These are phyloP conservation scores for Chalara sp. DNA, from an alignment of 2,329 filamentous ascomycete species.

Conservation along the genomic window DNA sequence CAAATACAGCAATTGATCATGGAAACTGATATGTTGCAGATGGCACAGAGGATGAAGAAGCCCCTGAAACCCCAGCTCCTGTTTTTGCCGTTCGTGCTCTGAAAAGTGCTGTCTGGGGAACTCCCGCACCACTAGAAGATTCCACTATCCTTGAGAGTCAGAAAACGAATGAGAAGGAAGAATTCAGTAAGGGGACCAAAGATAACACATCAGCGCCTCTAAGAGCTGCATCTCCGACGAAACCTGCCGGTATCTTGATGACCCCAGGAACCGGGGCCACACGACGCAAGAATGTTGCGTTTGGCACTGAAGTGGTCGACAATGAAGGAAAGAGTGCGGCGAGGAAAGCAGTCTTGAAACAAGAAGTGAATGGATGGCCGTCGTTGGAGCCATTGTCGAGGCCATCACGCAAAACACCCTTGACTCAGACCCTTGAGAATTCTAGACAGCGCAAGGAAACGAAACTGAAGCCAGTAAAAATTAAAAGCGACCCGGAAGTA, in stretches of 20 bases:
- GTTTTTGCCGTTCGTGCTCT: constrained; percentile 61
- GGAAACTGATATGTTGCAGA: constrained; percentile 10
- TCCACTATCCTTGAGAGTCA: constrained; percentile 25
- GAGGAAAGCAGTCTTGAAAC: constrained; percentile 1
- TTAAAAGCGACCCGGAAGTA: neutral
- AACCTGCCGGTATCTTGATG: constrained; percentile 47
- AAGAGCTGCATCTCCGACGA: constrained; percentile 25
- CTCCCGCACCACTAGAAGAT: constrained; percentile 36
- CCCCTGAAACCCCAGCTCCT: constrained; percentile 58
- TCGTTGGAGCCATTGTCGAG: constrained; percentile 10
- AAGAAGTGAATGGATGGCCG: constrained; percentile 15
- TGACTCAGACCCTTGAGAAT: constrained; percentile 40
- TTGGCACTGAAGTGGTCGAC: constrained; percentile 46
- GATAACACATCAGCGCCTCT: constrained; percentile 15
- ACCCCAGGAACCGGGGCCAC: constrained; percentile 57
- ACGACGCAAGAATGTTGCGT: constrained; percentile 59
- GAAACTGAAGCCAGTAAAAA: neutral
- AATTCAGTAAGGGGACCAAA: constrained; percentile 14
- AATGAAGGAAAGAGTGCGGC: constrained; percentile 16
- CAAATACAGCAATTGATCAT: neutral
- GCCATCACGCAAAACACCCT: constrained; percentile 32
- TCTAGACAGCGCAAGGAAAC: constrained; percentile 11
- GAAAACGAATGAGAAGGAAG: constrained; percentile 16
- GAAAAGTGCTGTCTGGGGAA: constrained; percentile 58
- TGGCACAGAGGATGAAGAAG: constrained; percentile 31